Conservation (phyloP, 2,329 filamentous ascomycete species). For the Botrytis aclada region DNA sequence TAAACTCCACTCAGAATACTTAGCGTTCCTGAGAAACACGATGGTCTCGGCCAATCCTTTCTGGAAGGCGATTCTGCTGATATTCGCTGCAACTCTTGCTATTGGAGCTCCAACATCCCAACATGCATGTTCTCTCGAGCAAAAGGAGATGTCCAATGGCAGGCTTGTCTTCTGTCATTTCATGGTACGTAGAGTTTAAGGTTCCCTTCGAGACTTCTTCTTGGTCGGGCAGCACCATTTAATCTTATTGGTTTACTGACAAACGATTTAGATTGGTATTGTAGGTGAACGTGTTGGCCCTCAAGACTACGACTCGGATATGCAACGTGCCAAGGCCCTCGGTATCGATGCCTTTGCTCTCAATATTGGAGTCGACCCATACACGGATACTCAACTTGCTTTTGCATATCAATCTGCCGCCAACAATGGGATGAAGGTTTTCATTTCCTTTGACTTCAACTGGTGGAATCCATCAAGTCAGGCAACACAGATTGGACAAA, state of each 20-base stretch:
- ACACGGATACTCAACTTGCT: conserved; percentile 33
- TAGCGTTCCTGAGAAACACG: not conserved
- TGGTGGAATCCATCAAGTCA: conserved; percentile 23
- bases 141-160: conserved; percentile 10
- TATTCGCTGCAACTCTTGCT: conserved; percentile 3
- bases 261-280: conserved; percentile 25
- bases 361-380: conserved; percentile 37
- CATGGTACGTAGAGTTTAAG: conserved; percentile 20
- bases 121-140: not conserved
- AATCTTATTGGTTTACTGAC: not conserved
- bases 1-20: not conserved
- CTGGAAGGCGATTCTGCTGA: not conserved
- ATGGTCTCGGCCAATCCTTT: not conserved
- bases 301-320: conserved; percentile 27
- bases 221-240: not conserved
- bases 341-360: conserved; percentile 40
- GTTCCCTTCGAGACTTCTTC: not conserved
- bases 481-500: conserved; percentile 29
- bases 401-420: conserved; percentile 35
- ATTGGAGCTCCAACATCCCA: conserved; percentile 5
- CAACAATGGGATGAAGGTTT: conserved; percentile 35
- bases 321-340: conserved; percentile 30
- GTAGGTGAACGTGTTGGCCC: conserved; percentile 25
- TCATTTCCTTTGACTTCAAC: conserved; percentile 38
- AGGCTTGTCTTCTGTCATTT: conserved; percentile 28